Base-by-base conservation (phyloP, 306 rosid genomes). In the Sicyos edulis region DNA sequence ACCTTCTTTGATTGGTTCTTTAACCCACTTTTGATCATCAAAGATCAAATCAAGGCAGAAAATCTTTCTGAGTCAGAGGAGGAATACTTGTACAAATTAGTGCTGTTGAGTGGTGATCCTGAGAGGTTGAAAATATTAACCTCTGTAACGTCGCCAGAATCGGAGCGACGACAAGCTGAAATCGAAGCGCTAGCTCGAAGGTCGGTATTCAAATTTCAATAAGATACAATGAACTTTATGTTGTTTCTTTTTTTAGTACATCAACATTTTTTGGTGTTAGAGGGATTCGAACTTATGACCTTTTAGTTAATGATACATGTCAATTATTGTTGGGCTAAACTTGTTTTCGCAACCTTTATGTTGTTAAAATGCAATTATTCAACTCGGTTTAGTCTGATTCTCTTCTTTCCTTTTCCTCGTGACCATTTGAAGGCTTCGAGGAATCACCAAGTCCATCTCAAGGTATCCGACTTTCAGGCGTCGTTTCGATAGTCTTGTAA, bases 131-230 rank as follows among this genome's bases (percentile, higher is more conserved):
- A 86, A 80, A 77, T 52, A 13, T 77, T 80, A 11, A 80, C 60
- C 66, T 76, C 82, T 21, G 89, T 88, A 49, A 80, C 70, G 0
- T 86, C 86, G 1, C 96, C 99, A 5, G 92, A 89, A 73, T 80
- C 95, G 0, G 99, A 89, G 76, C 87, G 82, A 49, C 87, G 83
- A 81, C 91, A 89, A 24, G 99, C 97, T 14, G 97, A 95, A 75
- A 89, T 95, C 3, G 88, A 89, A 42, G 97, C 91, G 21, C 74
- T 91, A 79, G 96, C 99, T 60, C 87, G 99, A 76, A 95, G 99
- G 37, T 32, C 4, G 5, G 37, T 1, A 32, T 32, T 32, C 37
- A 32, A 32, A 32, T 32, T 4, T 32, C 37, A 32, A 32, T 32
- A 32, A 32, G 37, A 1, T 2, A 32, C 37, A 32, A 2, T 32